These are phyloP conservation scores for Blepharisma undulans DNA, from an alignment of 169 alveolate genomes.

Conservation along the genomic window DNA sequence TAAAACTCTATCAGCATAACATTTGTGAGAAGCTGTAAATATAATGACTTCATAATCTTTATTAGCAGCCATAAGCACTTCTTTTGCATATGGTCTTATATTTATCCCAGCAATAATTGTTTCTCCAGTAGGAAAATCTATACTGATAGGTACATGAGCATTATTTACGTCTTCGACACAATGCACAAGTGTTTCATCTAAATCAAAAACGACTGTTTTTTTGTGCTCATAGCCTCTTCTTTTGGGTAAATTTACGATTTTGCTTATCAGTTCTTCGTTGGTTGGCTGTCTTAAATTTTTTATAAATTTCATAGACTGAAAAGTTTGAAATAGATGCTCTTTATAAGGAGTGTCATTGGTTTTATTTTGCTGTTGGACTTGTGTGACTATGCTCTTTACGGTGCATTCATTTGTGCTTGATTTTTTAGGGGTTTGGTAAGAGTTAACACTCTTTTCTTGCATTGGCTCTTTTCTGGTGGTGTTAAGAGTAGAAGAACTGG, in stretches of 20 bases:
- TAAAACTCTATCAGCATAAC: slow-evolving; percentile 81
- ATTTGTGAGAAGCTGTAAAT: slow-evolving; percentile 79
- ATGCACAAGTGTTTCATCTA: slow-evolving; percentile 50
- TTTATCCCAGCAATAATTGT: slow-evolving; percentile 69
- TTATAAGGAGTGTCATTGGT: neutral
- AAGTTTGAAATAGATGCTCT: slow-evolving; percentile 23
- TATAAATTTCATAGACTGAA: slow-evolving; percentile 14
- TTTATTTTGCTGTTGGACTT: neutral
- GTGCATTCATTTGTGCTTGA: neutral
- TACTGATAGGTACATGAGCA: neutral
- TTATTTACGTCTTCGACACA: slow-evolving; percentile 21
- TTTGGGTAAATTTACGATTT: neutral
- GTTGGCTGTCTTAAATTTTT: neutral
- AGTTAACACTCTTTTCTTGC: neutral
- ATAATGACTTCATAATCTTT: slow-evolving; percentile 74
- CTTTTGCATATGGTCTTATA: slow-evolving; percentile 80
- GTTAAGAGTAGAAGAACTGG: neutral
- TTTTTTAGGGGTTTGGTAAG: neutral
- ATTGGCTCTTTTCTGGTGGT: neutral
- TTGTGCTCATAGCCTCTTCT: neutral
- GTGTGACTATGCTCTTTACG: neutral
- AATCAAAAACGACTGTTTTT: slow-evolving; percentile 46
- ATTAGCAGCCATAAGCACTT: slow-evolving; percentile 65
- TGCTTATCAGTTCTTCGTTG: neutral
- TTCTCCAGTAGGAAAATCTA: slow-evolving; percentile 23